Percentiles rank a stretch among this genome's conserved stretches.
Conservation (phyloP, 139 green algal genomes). For the Monoraphidium neglectum region DNA sequence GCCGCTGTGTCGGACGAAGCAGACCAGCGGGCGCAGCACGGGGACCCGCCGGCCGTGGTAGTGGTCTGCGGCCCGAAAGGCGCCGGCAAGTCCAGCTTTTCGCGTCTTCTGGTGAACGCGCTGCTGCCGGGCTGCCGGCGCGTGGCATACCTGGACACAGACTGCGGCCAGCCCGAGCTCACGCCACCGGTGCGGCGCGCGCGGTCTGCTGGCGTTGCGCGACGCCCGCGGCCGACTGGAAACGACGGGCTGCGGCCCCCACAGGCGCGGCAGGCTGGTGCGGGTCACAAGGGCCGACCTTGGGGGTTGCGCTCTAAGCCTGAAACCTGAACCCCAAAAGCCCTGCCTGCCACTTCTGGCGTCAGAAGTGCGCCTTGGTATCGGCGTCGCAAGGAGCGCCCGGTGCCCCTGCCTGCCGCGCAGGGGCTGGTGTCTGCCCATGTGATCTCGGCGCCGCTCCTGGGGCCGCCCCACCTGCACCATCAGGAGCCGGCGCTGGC, state of each 20-base stretch:
- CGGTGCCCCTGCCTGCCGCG: neutral
- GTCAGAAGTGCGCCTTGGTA: neutral
- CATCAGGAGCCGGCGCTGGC: slow-evolving; percentile 32
- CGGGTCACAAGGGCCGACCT: neutral
- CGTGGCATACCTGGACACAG: slow-evolving; percentile 82
- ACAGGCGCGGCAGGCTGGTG: neutral
- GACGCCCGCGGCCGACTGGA: neutral
- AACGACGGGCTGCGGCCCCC: neutral
- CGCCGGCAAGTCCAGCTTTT: slow-evolving; percentile 85
- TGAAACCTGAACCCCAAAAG: neutral
- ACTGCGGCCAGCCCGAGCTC: slow-evolving; percentile 90
- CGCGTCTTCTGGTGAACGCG: slow-evolving; percentile 61
- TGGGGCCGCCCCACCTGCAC: slow-evolving; percentile 72
- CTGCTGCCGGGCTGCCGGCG: slow-evolving; percentile 55
- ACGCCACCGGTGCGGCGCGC: slow-evolving; percentile 61
- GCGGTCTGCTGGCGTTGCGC: slow-evolving; percentile 38
- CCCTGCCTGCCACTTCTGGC: neutral
- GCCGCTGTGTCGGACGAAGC: neutral
- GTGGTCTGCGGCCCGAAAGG: slow-evolving; percentile 76
- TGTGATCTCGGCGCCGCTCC: slow-evolving; percentile 50
- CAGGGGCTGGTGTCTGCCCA: slow-evolving; percentile 73
- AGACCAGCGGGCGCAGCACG: slow-evolving; percentile 18
- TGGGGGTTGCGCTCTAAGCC: neutral
- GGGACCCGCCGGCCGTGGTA: slow-evolving; percentile 35
- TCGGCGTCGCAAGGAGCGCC: neutral